Base-by-base conservation (phyloP, 768 basidiomycete species). In the Mycena polygramma region DNA sequence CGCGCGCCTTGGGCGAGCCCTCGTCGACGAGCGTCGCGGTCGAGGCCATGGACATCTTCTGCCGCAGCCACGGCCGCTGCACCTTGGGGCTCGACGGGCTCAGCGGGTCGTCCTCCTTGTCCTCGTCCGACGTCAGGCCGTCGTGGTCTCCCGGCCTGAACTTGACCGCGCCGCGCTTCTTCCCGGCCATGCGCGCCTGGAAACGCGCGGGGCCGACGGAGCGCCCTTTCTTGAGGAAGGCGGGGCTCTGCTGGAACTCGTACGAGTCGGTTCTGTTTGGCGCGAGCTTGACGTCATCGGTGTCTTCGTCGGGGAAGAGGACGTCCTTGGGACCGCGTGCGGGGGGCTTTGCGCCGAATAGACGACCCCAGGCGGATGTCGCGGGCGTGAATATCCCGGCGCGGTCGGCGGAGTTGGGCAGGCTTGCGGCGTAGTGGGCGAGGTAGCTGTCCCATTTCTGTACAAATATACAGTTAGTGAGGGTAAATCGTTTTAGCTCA, bases 381-480 rank as follows among this genome's bases (percentile, higher is more conserved):
- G 83, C 75, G 7, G 91, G 91, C 37, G 80, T 79, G 81, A 91
- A 92, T 0, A 78, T 82, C 1, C 91, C 91, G 5, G 90, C 87
- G 37, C 91, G 84, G 63, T 87, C 81, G 1, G 87, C 79, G 20
- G 85, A 79, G 66, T 85, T 86, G 13, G 91, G 90, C 24, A 91
- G 83, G 62, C 84, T 84, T 24, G 85, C 75, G 7, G 87, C 80
- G 68, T 91, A 92, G 35, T 87, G 83, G 5, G 89, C 85, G 24
- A 93, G 86, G 69, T 90, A 92, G 24, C 79, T 82, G 72, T 92
- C 90, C 91, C 91, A 93, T 82, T 90, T 90, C 90, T 91, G n/a
- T n/a, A n/a, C n/a, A n/a, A n/a, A n/a, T n/a, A n/a, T n/a, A n/a
- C n/a, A n/a, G n/a, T n/a, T n/a, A n/a, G n/a, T n/a, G n/a, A n/a